These are phyloP conservation scores for Epicoccum nigrum DNA, from an alignment of 2,329 filamentous ascomycete species.

Conservation along the genomic window DNA sequence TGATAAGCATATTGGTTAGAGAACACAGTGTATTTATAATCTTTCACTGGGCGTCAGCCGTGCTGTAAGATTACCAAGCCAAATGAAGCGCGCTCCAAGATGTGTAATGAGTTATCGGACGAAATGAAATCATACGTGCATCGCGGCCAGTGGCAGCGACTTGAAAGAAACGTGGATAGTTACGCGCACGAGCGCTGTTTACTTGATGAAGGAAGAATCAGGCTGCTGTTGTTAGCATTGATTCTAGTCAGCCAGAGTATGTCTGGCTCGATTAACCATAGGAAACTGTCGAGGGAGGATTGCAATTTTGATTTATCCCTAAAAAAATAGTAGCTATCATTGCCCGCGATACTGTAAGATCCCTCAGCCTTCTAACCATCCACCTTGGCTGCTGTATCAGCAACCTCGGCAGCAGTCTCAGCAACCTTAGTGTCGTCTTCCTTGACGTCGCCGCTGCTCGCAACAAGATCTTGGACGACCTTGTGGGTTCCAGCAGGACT, in stretches of 20 bases:
- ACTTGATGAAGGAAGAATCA: no score
- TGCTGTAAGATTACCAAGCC: no score
- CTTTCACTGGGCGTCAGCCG: no score
- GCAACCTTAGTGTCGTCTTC: conserved; percentile 38
- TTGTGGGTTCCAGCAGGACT: conserved; percentile 79
- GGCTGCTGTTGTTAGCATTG: no score
- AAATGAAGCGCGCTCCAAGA: no score
- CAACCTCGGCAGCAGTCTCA: conserved; percentile 53
- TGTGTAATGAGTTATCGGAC: no score
- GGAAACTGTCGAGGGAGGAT: background rate
- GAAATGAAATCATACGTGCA: no score
- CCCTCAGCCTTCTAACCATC: conserved; percentile 32
- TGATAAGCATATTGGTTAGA: no score
- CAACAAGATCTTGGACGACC: conserved; percentile 72
- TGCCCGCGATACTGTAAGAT: background rate
- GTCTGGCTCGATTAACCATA: background rate
- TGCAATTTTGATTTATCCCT: background rate
- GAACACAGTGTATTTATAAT: no score
- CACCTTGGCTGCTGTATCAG: conserved; percentile 53
- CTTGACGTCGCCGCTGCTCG: conserved; percentile 33
- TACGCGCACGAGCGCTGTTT: no score
- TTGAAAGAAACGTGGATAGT: no score
- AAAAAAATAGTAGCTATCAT: background rate
- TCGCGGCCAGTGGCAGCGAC: no score
- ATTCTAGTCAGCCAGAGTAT: background rate